Conservation (phyloP, 2,329 filamentous ascomycete species). For the Botryotinia calthae region DNA sequence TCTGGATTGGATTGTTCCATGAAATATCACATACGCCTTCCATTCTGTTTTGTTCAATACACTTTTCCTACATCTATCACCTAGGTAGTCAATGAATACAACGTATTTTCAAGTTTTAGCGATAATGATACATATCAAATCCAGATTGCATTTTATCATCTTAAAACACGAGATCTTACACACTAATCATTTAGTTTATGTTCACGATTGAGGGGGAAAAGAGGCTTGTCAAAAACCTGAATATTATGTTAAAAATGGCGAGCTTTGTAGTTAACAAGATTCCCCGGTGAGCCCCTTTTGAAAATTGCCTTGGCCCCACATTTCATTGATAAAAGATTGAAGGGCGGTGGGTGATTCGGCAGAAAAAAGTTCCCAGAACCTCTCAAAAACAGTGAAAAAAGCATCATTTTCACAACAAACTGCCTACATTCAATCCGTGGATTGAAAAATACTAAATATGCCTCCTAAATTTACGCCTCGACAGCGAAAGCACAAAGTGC, state of each 20-base stretch:
- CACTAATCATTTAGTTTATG: not conserved
- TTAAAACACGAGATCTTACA: not conserved
- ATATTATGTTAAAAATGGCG: not conserved
- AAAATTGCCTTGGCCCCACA: not conserved
- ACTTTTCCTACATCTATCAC: not conserved
- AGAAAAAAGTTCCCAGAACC: slow-evolving; percentile 21
- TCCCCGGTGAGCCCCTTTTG: not conserved
- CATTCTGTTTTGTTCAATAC: not conserved
- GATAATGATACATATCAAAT: not conserved
- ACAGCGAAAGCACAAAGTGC: slow-evolving; percentile 65
- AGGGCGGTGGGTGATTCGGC: slow-evolving; percentile 10
- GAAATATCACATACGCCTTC: not conserved
- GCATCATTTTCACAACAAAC: not conserved
- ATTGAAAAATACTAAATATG: slow-evolving; percentile 23
- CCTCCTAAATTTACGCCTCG: slow-evolving; percentile 56
- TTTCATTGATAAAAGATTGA: not conserved
- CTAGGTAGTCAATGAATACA: not conserved
- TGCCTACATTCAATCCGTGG: not conserved
- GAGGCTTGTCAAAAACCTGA: too few relatives aligned
- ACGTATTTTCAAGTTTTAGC: not conserved
- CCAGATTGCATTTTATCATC: not conserved
- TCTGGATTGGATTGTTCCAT: not conserved
- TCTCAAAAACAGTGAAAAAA: slow-evolving; percentile 2
- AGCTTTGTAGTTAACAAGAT: not conserved
- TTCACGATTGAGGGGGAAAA: too few relatives aligned